Percentiles rank a stretch among this genome's conserved stretches.
Evolutionary conservation across 2,329 filamentous ascomycete species (phyloP).

Genomic region (Eutypa lata): DNA sequence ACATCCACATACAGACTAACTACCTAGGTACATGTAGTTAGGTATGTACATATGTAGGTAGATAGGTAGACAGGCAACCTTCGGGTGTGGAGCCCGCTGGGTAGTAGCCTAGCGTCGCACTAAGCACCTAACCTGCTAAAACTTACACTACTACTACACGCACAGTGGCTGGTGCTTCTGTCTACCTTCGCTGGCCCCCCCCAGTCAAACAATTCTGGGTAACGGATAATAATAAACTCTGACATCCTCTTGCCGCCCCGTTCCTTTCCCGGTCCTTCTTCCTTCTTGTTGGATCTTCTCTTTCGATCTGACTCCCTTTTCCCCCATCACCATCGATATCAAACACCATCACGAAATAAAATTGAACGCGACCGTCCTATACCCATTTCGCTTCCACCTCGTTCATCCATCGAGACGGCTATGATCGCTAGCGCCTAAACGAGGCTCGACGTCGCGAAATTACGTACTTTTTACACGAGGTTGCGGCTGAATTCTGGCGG

Average conservation of each 20-base stretch:
- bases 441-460: background rate
- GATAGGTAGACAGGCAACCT: background rate
- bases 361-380: background rate
- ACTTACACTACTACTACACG: too few relatives aligned
- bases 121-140: background rate
- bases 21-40: background rate
- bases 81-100: background rate
- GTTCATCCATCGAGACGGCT: background rate
- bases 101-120: background rate
- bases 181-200: background rate
- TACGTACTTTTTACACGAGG: background rate
- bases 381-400: background rate
- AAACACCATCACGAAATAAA: background rate
- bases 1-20: background rate
- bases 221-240: constrained; percentile 2
- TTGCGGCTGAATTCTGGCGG: background rate
- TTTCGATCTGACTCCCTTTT: background rate
- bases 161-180: background rate
- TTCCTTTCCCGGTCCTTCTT: background rate
- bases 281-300: background rate
- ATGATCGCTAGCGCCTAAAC: background rate
- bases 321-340: background rate
- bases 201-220: background rate
- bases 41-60: background rate
- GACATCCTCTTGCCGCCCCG: background rate